A percentile compares a stretch with the other conserved stretches of the same genome.
These are phyloP conservation scores for Silybum marianum DNA, from an alignment of 129 eudicot genomes.

Conservation along the genomic window DNA sequence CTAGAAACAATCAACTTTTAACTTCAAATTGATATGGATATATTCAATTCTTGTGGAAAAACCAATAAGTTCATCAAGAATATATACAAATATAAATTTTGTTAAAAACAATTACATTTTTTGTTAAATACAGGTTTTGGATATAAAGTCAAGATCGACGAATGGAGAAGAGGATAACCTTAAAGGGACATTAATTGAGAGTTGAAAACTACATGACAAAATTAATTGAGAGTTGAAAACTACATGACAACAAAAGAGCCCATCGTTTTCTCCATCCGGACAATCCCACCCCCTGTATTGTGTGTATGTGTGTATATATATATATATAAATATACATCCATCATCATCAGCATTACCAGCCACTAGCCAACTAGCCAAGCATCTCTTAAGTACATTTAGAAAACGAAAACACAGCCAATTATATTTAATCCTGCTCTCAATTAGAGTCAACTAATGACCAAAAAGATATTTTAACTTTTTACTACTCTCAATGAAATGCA, in stretches of 20 bases:
- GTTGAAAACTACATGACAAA: constrained; percentile 33
- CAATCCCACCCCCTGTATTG: constrained; percentile 13
- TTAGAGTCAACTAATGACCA: constrained; percentile 17
- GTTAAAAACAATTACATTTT: neutral
- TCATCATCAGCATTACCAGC: constrained; percentile 35
- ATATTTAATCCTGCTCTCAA: constrained; percentile 9
- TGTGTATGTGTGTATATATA: neutral
- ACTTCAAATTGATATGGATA: neutral
- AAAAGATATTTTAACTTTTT: constrained; percentile 11
- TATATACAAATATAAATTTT: neutral
- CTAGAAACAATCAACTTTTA: neutral
- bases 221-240: constrained; percentile 48
- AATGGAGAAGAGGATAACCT: constrained; percentile 32
- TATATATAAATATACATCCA: constrained; percentile 2
- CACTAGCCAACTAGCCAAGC: constrained; percentile 11
- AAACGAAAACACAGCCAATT: constrained; percentile 12
- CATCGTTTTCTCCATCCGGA: constrained; percentile 18
- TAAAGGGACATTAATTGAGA: constrained; percentile 42
- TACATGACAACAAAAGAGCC: constrained; percentile 48
- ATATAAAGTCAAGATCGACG: neutral
- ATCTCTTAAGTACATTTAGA: constrained; percentile 13
- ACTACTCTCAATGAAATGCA: neutral
- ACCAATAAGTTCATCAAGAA: neutral
- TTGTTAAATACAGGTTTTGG: neutral
- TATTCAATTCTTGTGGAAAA: neutral